Conservation (phyloP, 768 basidiomycete genomes). For the Cystofilobasidium ferigula region DNA sequence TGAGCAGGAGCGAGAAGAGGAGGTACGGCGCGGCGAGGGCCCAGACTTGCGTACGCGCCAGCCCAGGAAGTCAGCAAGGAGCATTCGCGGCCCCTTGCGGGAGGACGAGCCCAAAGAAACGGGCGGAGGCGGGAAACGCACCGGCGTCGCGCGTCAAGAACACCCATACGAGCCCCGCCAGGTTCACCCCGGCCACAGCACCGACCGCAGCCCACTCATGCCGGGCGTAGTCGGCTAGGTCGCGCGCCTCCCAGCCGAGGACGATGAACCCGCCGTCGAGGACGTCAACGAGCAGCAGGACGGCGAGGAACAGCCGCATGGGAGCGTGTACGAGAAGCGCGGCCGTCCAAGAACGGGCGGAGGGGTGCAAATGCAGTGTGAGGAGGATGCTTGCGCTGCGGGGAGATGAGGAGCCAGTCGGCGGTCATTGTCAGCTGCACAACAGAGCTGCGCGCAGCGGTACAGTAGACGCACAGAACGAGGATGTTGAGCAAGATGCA, state of each 20-base stretch:
- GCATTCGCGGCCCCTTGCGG: conserved; percentile 29
- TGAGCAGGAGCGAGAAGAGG: conserved; percentile 33
- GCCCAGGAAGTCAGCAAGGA: conserved; percentile 35
- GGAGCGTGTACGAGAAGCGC: conserved; percentile 78
- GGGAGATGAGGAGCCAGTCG: neutral
- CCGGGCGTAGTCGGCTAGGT: conserved; percentile 45
- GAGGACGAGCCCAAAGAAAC: conserved; percentile 12
- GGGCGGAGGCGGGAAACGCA: conserved; percentile 24
- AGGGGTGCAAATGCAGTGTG: conserved; percentile 47
- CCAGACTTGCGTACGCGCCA: conserved; percentile 31
- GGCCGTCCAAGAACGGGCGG: conserved; percentile 39
- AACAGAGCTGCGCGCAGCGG: neutral
- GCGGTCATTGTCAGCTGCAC: neutral
- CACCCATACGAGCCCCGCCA: conserved; percentile 37
- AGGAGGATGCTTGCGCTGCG: conserved; percentile 59
- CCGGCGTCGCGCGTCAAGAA: conserved; percentile 31
- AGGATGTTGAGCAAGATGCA: conserved; percentile 60
- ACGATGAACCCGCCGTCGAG: conserved; percentile 55
- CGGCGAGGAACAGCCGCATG: conserved; percentile 56
- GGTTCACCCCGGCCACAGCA: conserved; percentile 55
- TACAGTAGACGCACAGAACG: conserved; percentile 43
- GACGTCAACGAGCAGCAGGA: conserved; percentile 55
- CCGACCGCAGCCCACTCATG: conserved; percentile 66
- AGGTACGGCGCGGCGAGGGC: conserved; percentile 29
- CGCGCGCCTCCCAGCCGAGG: conserved; percentile 47